Evolutionary conservation across 768 basidiomycete species (phyloP).

Genomic region (Auriculariales sp.): DNA sequence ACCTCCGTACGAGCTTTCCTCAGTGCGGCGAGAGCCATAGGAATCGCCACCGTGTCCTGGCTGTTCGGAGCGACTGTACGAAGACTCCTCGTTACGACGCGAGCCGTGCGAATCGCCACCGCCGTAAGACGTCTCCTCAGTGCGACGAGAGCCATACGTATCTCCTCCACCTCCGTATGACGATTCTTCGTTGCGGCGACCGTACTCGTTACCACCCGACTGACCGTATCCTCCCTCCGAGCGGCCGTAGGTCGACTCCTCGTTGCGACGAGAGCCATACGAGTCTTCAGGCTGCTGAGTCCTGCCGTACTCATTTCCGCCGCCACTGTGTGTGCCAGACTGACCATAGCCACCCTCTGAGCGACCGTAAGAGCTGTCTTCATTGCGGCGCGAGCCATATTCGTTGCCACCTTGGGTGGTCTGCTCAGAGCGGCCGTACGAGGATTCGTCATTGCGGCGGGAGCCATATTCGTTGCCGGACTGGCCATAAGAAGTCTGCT

Average conservation of each 20-base stretch:
- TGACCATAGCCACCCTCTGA: neutral
- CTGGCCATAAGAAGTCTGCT: neutral
- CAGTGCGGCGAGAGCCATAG: conserved; percentile 1
- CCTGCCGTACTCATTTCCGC: neutral
- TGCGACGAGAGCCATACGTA: neutral
- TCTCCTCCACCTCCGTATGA: neutral
- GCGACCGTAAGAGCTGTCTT: neutral
- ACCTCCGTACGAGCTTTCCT: neutral
- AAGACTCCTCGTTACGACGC: neutral
- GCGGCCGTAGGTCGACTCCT: conserved; percentile 2
- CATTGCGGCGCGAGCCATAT: neutral
- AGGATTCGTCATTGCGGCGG: neutral
- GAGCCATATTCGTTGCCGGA: neutral
- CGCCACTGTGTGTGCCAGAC: neutral
- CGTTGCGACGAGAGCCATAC: neutral
- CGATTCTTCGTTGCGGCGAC: neutral
- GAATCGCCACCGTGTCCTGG: neutral
- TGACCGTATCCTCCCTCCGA: neutral
- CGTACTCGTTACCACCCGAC: neutral
- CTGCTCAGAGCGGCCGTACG: neutral
- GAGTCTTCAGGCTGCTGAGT: neutral
- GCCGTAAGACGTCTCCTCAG: neutral
- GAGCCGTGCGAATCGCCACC: neutral
- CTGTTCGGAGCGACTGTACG: too few species aligned
- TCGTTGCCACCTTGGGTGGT: neutral